phyloP scores from a whole-genome alignment of 768 basidiomycete species.

The Rhizopogon roseolus region DNA sequence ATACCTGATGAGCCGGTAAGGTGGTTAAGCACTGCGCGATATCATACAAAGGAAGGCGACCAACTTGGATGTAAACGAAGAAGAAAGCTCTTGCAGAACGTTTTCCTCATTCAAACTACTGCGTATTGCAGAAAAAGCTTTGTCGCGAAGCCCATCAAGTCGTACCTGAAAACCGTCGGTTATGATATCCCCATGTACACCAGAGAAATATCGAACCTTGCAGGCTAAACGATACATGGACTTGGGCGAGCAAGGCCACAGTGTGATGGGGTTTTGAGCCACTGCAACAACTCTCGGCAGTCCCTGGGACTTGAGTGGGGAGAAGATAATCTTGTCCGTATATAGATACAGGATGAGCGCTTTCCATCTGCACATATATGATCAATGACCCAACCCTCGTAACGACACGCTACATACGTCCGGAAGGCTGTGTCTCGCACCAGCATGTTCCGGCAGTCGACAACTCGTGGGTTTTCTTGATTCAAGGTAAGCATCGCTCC shows the following conservation, averaged over 20 bases:
- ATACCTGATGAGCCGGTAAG: slow-evolving; percentile 1
- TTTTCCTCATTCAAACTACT: slow-evolving; percentile 16
- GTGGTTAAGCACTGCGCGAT: neutral
- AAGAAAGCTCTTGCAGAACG: slow-evolving; percentile 18
- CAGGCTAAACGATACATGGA: slow-evolving; percentile 39
- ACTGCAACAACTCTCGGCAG: neutral
- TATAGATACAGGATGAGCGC: slow-evolving; percentile 36
- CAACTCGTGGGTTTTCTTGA: neutral
- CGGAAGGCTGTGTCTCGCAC: slow-evolving; percentile 23
- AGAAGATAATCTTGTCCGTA: slow-evolving; percentile 28
- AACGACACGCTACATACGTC: slow-evolving; percentile 12
- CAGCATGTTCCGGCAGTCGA: slow-evolving; percentile 18
- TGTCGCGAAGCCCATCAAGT: slow-evolving; percentile 10
- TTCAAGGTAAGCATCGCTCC: neutral
- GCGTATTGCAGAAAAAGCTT: slow-evolving; percentile 14
- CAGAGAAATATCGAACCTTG: slow-evolving; percentile 21
- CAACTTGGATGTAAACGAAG: slow-evolving; percentile 13
- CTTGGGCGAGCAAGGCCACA: slow-evolving; percentile 32
- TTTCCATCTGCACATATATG: slow-evolving; percentile 26
- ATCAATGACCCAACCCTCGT: neutral
- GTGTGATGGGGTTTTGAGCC: neutral
- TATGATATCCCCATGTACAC: too few relatives aligned
- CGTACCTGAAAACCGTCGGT: slow-evolving; percentile 11
- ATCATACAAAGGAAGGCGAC: neutral
- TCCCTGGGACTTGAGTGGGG: slow-evolving; percentile 22